Percentiles rank a stretch among this genome's conserved stretches.
Evolutionary conservation across 164 flowering plant genomes (phyloP).

Genomic region (Tinospora cordifolia): DNA sequence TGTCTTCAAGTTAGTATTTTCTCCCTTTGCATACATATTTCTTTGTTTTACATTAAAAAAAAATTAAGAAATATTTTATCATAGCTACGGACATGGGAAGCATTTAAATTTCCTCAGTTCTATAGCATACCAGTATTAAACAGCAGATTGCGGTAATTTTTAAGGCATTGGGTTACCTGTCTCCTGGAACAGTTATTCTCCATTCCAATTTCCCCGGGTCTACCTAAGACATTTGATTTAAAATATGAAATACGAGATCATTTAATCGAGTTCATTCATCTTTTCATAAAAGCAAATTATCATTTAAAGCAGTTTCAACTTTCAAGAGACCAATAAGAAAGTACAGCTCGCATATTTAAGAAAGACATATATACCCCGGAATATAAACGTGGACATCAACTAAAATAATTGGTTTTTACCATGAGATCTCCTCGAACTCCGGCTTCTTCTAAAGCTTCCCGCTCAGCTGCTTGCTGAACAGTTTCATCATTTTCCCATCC

Average conservation of each 20-base stretch:
- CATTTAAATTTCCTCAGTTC: no score
- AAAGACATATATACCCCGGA: background rate
- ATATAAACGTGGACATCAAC: background rate
- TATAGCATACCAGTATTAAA: no score
- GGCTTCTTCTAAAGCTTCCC: conserved; percentile 91
- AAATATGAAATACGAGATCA: background rate
- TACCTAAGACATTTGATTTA: background rate
- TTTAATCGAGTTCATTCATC: background rate
- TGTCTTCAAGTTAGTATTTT: no score
- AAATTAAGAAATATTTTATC: no score
- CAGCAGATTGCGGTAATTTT: no score
- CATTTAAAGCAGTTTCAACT: background rate
- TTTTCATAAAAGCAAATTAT: background rate
- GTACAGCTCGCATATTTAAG: background rate
- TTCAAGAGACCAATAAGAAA: background rate
- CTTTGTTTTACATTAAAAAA: no score
- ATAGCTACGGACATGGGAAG: no score
- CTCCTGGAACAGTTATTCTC: no score
- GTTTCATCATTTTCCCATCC: conserved; percentile 98
- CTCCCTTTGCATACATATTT: no score
- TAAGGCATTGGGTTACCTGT: no score
- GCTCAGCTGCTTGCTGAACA: conserved; percentile 71
- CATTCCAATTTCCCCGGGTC: no score
- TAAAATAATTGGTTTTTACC: conserved; percentile 30
- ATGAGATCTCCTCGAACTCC: conserved; percentile 76